These are phyloP conservation scores for Lachnum nothofagi DNA, from an alignment of 2,329 filamentous ascomycete genomes.

Conservation along the genomic window DNA sequence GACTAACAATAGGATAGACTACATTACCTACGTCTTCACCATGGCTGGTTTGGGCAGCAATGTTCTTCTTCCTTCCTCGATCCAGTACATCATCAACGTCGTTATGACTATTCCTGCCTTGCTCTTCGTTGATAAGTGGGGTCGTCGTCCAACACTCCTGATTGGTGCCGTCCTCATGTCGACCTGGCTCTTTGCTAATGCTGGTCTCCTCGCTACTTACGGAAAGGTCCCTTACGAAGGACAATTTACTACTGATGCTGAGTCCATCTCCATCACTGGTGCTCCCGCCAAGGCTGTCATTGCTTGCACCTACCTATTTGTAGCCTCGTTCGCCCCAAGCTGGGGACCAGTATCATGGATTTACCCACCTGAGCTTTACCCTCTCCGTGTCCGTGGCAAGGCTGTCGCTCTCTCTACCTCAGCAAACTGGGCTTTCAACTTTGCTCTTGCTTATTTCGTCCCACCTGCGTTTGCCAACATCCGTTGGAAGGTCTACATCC, in stretches of 20 bases:
- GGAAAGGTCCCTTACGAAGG: constrained; percentile 33
- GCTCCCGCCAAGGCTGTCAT: constrained; percentile 53
- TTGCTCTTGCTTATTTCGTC: constrained; percentile 45
- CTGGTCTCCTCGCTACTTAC: constrained; percentile 42
- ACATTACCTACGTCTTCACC: constrained; percentile 55
- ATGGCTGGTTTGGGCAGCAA: constrained; percentile 62
- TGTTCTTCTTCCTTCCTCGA: constrained; percentile 59
- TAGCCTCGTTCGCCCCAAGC: constrained; percentile 48
- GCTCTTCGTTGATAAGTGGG: constrained; percentile 70
- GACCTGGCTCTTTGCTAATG: constrained; percentile 42
- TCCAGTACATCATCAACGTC: constrained; percentile 77
- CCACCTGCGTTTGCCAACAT: constrained; percentile 43
- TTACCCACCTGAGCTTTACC: constrained; percentile 47
- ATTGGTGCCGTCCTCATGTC: constrained; percentile 42
- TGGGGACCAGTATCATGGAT: constrained; percentile 49
- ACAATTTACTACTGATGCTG: constrained; percentile 37
- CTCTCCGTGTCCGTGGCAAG: constrained; percentile 46
- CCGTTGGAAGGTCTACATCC: constrained; percentile 47
- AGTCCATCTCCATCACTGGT: constrained; percentile 46
- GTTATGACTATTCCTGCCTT: constrained; percentile 72
- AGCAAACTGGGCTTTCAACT: constrained; percentile 48
- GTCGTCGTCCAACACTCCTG: constrained; percentile 64
- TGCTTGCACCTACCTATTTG: constrained; percentile 61
- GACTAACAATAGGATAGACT: constrained; percentile 46
- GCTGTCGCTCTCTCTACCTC: constrained; percentile 50